These are phyloP conservation scores for Entomortierella parvispora DNA, from an alignment of 192 early-diverging fungal genomes.

Conservation along the genomic window DNA sequence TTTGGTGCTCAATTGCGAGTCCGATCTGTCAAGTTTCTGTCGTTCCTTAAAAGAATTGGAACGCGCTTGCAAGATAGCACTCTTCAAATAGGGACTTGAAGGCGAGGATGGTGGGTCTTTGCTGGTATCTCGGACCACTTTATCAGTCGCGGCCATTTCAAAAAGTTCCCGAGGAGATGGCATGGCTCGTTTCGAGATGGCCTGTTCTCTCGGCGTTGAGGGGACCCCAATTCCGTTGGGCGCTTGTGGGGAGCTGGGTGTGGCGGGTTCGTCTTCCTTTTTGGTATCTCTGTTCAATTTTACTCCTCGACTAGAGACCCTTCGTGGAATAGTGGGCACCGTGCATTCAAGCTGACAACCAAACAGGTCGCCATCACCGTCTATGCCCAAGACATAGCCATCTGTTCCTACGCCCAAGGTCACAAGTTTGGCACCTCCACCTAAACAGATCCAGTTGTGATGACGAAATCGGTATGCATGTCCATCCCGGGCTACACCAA, in stretches of 20 bases:
- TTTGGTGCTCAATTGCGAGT: constrained; percentile 21
- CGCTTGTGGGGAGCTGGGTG: constrained; percentile 16
- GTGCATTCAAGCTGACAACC: constrained; percentile 33
- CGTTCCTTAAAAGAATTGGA: background rate
- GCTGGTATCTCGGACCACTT: background rate
- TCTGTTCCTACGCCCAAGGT: constrained; percentile 27
- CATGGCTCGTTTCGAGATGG: constrained; percentile 9
- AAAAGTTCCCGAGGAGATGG: constrained; percentile 39
- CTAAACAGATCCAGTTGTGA: constrained; percentile 14
- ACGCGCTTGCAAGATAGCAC: too few relatives aligned
- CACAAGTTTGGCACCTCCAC: constrained; percentile 18
- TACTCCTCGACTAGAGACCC: background rate
- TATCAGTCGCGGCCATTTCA: constrained; percentile 24
- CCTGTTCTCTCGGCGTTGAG: constrained; percentile 13
- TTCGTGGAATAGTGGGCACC: background rate
- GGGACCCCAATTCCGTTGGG: constrained; percentile 10
- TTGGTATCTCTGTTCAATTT: background rate
- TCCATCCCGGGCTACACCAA: constrained; percentile 25
- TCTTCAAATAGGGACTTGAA: too few relatives aligned
- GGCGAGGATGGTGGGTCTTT: background rate
- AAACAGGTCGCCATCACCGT: constrained; percentile 38
- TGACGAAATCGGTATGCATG: constrained; percentile 16
- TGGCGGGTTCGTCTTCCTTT: background rate
- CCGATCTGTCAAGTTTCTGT: constrained; percentile 3
- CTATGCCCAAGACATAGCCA: constrained; percentile 45